phyloP scores from a whole-genome alignment of 2,329 filamentous ascomycete genomes.

The Penicillium sp. region DNA sequence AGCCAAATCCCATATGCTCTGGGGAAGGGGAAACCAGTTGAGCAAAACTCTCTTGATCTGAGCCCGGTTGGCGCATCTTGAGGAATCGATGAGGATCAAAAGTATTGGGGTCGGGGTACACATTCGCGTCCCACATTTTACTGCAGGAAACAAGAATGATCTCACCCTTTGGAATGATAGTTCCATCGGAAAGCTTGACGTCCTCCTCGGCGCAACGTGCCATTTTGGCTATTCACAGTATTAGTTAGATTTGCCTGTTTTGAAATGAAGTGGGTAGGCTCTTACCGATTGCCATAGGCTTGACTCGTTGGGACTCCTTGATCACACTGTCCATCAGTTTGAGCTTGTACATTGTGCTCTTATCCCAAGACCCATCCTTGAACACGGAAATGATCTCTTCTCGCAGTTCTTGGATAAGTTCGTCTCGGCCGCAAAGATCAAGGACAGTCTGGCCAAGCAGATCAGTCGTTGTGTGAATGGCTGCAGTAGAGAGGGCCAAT shows the following conservation, averaged over 20 bases:
- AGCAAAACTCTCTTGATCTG: neutral
- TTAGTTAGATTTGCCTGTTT: neutral
- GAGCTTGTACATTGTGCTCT: slow-evolving; percentile 2
- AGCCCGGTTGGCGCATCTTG: neutral
- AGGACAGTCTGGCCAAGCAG: slow-evolving; percentile 1
- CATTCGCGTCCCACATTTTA: slow-evolving; percentile 7
- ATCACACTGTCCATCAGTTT: slow-evolving; percentile 4
- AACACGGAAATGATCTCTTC: slow-evolving; percentile 6
- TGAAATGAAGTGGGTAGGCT: neutral
- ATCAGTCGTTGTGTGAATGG: slow-evolving; percentile 7
- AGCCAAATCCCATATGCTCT: slow-evolving; percentile 13
- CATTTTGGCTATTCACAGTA: neutral
- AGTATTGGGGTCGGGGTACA: neutral
- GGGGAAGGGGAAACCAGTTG: neutral
- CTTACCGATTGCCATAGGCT: slow-evolving; percentile 1
- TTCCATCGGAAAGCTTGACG: neutral
- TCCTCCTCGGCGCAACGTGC: neutral
- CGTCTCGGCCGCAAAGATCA: slow-evolving; percentile 1
- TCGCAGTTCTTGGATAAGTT: slow-evolving; percentile 1
- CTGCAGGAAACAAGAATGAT: neutral
- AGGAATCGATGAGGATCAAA: neutral
- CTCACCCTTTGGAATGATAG: neutral
- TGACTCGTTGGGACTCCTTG: neutral
- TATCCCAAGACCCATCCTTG: neutral
- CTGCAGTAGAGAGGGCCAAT: slow-evolving; percentile 1